Evolutionary conservation across 2,329 filamentous ascomycete species (phyloP).

Genomic region (Colletotrichum filicis): DNA sequence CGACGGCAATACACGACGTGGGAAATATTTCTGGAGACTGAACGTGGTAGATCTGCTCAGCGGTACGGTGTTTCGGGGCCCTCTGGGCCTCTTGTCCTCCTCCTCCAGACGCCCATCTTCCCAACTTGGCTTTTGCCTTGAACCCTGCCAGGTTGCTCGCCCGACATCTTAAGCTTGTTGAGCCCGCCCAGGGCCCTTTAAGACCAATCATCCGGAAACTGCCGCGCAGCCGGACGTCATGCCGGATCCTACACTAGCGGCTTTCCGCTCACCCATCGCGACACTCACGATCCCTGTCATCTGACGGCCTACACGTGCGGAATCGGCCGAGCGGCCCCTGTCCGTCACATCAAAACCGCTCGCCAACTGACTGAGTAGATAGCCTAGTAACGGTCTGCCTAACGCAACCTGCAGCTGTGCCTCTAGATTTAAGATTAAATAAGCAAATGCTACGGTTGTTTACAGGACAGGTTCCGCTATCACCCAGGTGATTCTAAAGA

Average conservation of each 20-base stretch:
- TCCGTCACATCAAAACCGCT: background rate
- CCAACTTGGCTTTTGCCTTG: background rate
- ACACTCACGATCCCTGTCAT: conserved; percentile 4
- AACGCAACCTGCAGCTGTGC: background rate
- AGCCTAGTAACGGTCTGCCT: conserved; percentile 1
- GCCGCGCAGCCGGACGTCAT: background rate
- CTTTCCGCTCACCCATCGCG: background rate
- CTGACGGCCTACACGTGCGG: conserved; percentile 26
- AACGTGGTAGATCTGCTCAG: background rate
- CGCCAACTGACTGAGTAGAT: background rate
- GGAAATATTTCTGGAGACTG: background rate
- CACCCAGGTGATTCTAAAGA: background rate
- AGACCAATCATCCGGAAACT: background rate
- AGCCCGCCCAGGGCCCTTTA: background rate
- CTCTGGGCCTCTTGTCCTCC: background rate
- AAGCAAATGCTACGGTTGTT: background rate
- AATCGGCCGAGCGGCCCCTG: conserved; percentile 12
- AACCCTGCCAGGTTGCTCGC: conserved; percentile 20
- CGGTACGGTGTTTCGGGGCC: conserved; percentile 7
- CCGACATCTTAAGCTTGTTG: conserved; percentile 22
- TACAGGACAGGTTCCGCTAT: background rate
- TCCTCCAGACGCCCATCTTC: background rate
- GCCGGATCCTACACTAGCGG: conserved; percentile 18
- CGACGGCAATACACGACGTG: conserved; percentile 5
- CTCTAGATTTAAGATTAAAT: background rate